phyloP scores from a whole-genome alignment of 2,329 filamentous ascomycete genomes.

The Fusarium abutilonis region DNA sequence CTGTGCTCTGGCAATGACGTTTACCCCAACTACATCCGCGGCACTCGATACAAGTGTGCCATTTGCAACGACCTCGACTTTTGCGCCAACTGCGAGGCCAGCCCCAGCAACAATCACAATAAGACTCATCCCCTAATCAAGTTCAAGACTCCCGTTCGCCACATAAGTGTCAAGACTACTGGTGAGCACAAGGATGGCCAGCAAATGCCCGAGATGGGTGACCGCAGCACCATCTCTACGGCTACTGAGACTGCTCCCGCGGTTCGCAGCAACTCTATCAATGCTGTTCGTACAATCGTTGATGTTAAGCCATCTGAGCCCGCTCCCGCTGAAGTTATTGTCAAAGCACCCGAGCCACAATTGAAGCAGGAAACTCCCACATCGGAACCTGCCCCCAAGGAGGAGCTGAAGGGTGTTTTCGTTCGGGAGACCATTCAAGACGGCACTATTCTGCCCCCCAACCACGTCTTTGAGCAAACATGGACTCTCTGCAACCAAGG shows the following conservation, averaged over 20 bases:
- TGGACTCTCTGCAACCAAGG: slow-evolving; percentile 93
- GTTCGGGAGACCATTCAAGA: slow-evolving; percentile 82
- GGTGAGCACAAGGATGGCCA: slow-evolving; percentile 78
- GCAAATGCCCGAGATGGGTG: slow-evolving; percentile 75
- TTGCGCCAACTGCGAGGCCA: slow-evolving; percentile 92
- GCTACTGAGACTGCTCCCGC: slow-evolving; percentile 58
- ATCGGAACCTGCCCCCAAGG: slow-evolving; percentile 38
- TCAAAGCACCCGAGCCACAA: slow-evolving; percentile 17
- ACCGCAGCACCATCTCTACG: slow-evolving; percentile 59
- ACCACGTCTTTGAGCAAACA: slow-evolving; percentile 83
- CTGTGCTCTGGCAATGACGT: slow-evolving; percentile 72
- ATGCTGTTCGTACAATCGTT: slow-evolving; percentile 74
- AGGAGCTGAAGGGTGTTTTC: slow-evolving; percentile 67
- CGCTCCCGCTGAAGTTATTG: slow-evolving; percentile 12
- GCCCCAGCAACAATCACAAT: slow-evolving; percentile 86
- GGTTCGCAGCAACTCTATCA: slow-evolving; percentile 59
- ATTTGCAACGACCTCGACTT: slow-evolving; percentile 96
- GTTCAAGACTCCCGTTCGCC: slow-evolving; percentile 91
- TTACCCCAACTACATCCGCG: slow-evolving; percentile 78
- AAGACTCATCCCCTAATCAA: slow-evolving; percentile 97
- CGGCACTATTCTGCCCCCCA: slow-evolving; percentile 75
- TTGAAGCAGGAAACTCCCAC: slow-evolving; percentile 43
- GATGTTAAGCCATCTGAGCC: slow-evolving; percentile 72
- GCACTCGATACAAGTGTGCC: slow-evolving; percentile 94
- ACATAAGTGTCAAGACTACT: slow-evolving; percentile 85